Evolutionary conservation across 2,329 filamentous ascomycete species (phyloP).

Genomic region (Paracorniculantispora psalliotae): DNA sequence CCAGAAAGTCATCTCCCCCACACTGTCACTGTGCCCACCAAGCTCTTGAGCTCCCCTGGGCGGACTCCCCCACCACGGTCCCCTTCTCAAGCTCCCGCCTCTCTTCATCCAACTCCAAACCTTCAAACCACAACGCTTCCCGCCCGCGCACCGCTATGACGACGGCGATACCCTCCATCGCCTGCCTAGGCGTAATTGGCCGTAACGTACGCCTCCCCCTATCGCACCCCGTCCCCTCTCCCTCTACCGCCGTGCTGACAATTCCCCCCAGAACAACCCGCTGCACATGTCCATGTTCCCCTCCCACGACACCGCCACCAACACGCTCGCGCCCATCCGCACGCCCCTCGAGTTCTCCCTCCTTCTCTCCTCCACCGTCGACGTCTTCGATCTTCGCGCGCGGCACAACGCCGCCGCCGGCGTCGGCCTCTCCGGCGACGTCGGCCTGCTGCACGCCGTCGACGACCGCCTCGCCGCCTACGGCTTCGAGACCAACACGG

Average conservation of each 20-base stretch:
- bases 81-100: not conserved
- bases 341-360: conserved; percentile 87
- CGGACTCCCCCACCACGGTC: not conserved
- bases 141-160: conserved; percentile 40
- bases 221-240: not conserved
- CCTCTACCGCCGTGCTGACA: conserved; percentile 10
- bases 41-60: not conserved
- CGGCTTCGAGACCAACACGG: conserved; percentile 95
- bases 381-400: conserved; percentile 85
- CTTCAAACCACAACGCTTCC: not conserved
- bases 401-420: conserved; percentile 56
- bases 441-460: conserved; percentile 85
- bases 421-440: conserved; percentile 66
- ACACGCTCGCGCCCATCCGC: conserved; percentile 52
- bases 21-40: not conserved
- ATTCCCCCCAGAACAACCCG: conserved; percentile 72
- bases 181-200: conserved; percentile 89
- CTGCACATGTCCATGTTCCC: conserved; percentile 90
- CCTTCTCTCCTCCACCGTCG: conserved; percentile 82
- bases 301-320: conserved; percentile 56
- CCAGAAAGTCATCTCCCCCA: not conserved
- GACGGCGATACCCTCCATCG: conserved; percentile 70
- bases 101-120: not conserved
- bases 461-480: conserved; percentile 92
- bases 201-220: conserved; percentile 63